Base-by-base conservation (phyloP, 345 rosid genomes). In the Angophora floribunda region DNA sequence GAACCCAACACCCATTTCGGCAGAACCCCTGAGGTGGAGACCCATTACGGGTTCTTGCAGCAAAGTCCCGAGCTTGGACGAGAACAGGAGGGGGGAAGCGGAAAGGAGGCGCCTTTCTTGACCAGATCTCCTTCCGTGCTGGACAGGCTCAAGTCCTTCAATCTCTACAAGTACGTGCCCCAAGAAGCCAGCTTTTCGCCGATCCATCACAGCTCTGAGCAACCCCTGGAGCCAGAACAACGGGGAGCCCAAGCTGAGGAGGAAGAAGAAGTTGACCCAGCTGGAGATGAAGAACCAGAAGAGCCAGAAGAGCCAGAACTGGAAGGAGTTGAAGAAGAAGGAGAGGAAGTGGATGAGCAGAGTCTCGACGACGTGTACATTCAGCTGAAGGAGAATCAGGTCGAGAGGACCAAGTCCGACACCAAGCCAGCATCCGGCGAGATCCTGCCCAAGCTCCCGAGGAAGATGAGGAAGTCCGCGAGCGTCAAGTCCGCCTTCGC, bases 391-490 rank as follows among this genome's bases (percentile, higher is more conserved):
- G 90, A 88, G 41, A 89, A 85, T 63, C 90, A 90, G 13, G 87
- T 86, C 32, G 28, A 9, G 88, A 88, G 95, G 87, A 92, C 93
- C 6, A 92, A 89, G 52, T 97, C 99, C 11, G 99, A 98, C 88
- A 93, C 95, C 5, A 90, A 92, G 45, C 97, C 97, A 9, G 63
- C 94, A 16, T 59, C 95, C 6, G 98, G 98, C 26, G 90, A 91
- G 45, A 51, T 92, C 0, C 95, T 93, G 26, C 87, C 89, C 41
- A 98, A 95, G 90, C 95, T 95, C 6, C 87, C 96, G 0, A 93
- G 89, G 93, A 97, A 97, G 92, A 95, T 98, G 96, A 95, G 86
- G 95, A 97, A 95, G 89, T 96, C 99, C 3, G 97, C 99, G 0
- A 98, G 98, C 30, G 87, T 91, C 0, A 96, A 95, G 70, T 93